Base-by-base conservation (phyloP, 2,329 filamentous ascomycete genomes). In the Fusarium sp. region DNA sequence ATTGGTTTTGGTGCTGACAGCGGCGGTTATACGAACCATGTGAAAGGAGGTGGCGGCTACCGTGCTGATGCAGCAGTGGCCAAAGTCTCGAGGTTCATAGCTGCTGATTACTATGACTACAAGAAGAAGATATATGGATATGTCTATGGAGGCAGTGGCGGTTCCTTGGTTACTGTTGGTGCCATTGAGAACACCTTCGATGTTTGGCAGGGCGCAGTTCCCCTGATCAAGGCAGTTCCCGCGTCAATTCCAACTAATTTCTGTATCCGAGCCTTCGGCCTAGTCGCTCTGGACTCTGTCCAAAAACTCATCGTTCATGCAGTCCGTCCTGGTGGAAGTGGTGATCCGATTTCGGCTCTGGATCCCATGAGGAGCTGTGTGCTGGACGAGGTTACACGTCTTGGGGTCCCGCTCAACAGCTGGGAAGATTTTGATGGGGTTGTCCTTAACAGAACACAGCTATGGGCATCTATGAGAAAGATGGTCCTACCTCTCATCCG, bases 131-230 rank as follows among this genome's bases (percentile, higher is more conserved):
- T 74, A 16, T 67, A 70, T 15, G 72, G 72, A 1, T 75, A 75
- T 11, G 18, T 70, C 9, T 73, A 70, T 18, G 72, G 73, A 6
- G 70, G 63, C 1, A 74, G 73, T 31, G 73, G 73, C 1, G 72
- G 73, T 29, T 75, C 73, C 18, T 42, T 70, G 2, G 43, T 67
- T 13, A 58, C 56, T 16, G 46, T 75, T 11, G 72, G 73, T 2
- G 69, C 69, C 12, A 47, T 58, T 6, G 72, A 75, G 42, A 67
- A 70, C 12, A 71, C 69, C 2, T 21, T 57, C 21, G 72, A 55
- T 4, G 56, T 75, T 38, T 75, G 73, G 73, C 48, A 73, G 20
- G 73, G 73, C 5, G 57, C 56, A n/a, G 69, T 73, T 6, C 35
- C 67, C 15, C 37, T 73, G 6, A 56, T 74, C 3, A 69, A 73